These are phyloP conservation scores for Chenopodium quinoa DNA, from an alignment of 148 eudicot species.

Conservation along the genomic window DNA sequence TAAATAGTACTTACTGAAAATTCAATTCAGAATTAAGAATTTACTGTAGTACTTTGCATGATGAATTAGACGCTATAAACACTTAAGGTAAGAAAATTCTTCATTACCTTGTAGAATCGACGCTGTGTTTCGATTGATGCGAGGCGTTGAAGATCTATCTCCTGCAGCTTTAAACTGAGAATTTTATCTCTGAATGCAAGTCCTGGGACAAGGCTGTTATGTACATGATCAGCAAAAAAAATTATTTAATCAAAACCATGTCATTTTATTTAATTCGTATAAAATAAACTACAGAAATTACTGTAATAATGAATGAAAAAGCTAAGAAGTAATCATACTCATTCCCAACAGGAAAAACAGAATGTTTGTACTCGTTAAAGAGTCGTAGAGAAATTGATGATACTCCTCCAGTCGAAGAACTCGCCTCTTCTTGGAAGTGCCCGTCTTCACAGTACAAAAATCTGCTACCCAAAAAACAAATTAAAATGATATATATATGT, in stretches of 20 bases:
- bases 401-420: conserved; percentile 36
- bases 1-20: too few relatives aligned
- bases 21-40: not conserved
- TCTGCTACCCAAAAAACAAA: conserved; percentile 26
- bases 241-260: not conserved
- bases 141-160: conserved; percentile 46
- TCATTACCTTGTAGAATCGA: conserved; percentile 64
- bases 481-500: not conserved
- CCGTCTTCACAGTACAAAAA: conserved; percentile 53
- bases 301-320: not conserved
- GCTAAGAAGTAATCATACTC: conserved; percentile 13
- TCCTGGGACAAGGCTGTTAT: conserved; percentile 64
- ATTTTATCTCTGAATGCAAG: conserved; percentile 53
- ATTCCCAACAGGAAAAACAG: conserved; percentile 14
- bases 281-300: not conserved
- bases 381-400: conserved; percentile 30
- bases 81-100: not conserved
- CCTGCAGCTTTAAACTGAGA: conserved; percentile 51
- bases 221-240: not conserved
- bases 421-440: conserved; percentile 45
- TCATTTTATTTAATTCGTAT: too few relatives aligned
- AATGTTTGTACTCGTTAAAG: conserved; percentile 49
- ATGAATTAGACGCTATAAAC: too few relatives aligned
- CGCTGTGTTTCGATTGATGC: conserved; percentile 47
- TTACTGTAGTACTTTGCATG: not conserved